Evolutionary conservation across 179 eudicot genomes (phyloP).

Genomic region (Beta lomatogona): DNA sequence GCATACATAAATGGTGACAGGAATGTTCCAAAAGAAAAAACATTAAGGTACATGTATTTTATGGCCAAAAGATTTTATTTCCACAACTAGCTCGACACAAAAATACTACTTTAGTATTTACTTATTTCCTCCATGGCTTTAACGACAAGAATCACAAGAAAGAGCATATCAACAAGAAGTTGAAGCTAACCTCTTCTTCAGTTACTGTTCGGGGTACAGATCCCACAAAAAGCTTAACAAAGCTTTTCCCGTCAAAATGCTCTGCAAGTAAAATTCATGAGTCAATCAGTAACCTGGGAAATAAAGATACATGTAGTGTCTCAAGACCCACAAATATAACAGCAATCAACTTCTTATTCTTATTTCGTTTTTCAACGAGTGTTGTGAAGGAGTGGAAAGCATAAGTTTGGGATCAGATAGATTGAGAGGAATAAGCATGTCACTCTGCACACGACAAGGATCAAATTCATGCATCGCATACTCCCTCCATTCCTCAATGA

Average conservation of each 20-base stretch:
- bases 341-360: neutral
- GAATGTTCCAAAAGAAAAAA: too few species aligned
- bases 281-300: neutral
- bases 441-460: neutral
- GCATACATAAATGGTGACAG: too few species aligned
- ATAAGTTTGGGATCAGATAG: neutral
- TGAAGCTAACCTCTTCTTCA: constrained; percentile 79
- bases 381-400: neutral
- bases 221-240: constrained; percentile 93
- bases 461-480: neutral
- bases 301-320: neutral
- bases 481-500: too few species aligned
- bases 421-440: constrained; percentile 6
- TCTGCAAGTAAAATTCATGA: constrained; percentile 43
- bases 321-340: neutral
- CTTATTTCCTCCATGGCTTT: too few species aligned
- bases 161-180: neutral
- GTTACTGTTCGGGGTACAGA: constrained; percentile 95
- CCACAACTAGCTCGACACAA: too few species aligned
- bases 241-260: constrained; percentile 51
- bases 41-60: too few species aligned
- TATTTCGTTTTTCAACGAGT: neutral
- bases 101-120: too few species aligned
- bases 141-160: neutral
- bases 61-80: too few species aligned